Base-by-base conservation (phyloP, 148 eudicot genomes). In the Silene latifolia region DNA sequence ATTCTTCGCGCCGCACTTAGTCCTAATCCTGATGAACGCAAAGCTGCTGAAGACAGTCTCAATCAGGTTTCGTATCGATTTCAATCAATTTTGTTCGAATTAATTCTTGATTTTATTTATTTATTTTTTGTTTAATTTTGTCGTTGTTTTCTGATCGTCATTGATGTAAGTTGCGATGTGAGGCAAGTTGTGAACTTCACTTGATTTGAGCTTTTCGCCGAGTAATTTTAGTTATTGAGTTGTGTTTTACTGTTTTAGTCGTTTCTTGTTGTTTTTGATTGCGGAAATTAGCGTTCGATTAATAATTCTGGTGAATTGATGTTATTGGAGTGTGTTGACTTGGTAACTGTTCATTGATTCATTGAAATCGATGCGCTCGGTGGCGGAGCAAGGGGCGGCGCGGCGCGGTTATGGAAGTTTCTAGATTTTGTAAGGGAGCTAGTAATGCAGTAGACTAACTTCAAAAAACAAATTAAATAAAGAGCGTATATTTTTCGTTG, bases 1-100 rank as follows among this genome's bases (percentile, higher is more conserved):
- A 80, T 96, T 54, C 91, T 96, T 39, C 94, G 86, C 61, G 98
- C 98, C 72, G 99, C 98, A 11, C 93, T 96, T 23, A 92, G 98
- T 79, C 94, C 93, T 62, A 96, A 89, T 84, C 99, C 91, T 0
- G 89, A 82, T 79, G 93, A 96, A 81, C 91, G 99, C 51, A 96
- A 89, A 74, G 94, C 99, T 5, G 99, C 95, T 78, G 99, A 96
- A 80, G 86, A 96, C 6, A 88, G 89, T 65, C 97, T 93, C 57
- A 89, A 87, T 82, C 98, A 91, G 91, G 98, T 88, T 48, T 20
- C 0, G 42, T 12, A 78, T 46, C n/a, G 1, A 10, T 17, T 63
- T 9, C 20, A 5, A 19, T 51, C 27, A 23, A 9, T 19, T 14
- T 10, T 51, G 25, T 73, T 42, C n/a, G 60, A 67, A 8, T 64